phyloP scores from a whole-genome alignment of 345 rosid species.

The Pugionium cornutum region DNA sequence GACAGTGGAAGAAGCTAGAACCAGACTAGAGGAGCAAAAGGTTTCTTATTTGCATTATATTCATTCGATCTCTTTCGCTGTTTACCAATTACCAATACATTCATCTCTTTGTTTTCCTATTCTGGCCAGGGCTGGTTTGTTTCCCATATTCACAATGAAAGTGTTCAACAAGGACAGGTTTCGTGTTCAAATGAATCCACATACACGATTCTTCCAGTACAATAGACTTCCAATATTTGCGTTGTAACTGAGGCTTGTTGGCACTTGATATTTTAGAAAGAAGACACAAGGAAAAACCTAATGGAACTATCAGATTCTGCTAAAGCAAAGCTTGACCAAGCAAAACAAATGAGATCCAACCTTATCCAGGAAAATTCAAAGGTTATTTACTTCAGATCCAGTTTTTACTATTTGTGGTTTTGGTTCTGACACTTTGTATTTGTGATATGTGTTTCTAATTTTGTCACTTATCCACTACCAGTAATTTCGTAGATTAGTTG shows the following conservation, averaged over 20 bases:
- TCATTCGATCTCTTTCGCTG: constrained; percentile 11
- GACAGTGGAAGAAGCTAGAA: constrained; percentile 47
- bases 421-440: constrained; percentile 19
- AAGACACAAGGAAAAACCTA: constrained; percentile 40
- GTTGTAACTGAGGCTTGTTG: constrained; percentile 13
- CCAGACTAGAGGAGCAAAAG: constrained; percentile 62
- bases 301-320: constrained; percentile 50
- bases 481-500: neutral
- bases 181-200: constrained; percentile 18
- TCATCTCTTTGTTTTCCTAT: constrained; percentile 11
- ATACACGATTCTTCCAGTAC: neutral
- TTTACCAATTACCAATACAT: constrained; percentile 2
- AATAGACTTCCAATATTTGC: neutral
- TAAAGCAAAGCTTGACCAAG: constrained; percentile 53
- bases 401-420: constrained; percentile 9
- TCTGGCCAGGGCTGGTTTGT: constrained; percentile 59
- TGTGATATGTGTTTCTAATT: constrained; percentile 1
- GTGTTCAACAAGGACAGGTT: constrained; percentile 45
- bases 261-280: constrained; percentile 36
- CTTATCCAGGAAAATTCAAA: constrained; percentile 49
- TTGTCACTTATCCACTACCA: neutral
- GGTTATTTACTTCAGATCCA: constrained; percentile 43
- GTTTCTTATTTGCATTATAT: constrained; percentile 36
- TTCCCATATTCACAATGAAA: constrained; percentile 28
- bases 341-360: constrained; percentile 46